A percentile compares a stretch with the other conserved stretches of the same genome.
Evolutionary conservation across 2,329 filamentous ascomycete species (phyloP).

Genomic region (Xylaria sp.): DNA sequence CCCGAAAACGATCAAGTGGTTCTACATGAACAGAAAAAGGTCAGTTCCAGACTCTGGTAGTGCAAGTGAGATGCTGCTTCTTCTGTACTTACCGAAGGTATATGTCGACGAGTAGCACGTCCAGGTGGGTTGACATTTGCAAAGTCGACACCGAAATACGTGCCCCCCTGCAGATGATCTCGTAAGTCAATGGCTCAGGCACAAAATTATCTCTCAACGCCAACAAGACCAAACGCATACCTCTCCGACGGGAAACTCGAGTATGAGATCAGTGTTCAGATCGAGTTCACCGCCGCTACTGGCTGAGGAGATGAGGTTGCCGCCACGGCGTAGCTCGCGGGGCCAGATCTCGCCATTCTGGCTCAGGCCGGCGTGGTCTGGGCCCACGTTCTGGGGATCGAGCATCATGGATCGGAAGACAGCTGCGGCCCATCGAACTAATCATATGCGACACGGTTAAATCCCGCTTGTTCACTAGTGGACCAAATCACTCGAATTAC

Average conservation of each 20-base stretch:
- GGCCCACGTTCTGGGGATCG: neutral
- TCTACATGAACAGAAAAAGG: neutral
- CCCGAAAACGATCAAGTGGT: constrained; percentile 12
- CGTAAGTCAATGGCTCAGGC: neutral
- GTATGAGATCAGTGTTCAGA: constrained; percentile 1
- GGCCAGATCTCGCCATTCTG: constrained; percentile 23
- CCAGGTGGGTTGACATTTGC: neutral
- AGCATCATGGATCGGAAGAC: constrained; percentile 5
- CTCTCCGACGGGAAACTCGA: constrained; percentile 25
- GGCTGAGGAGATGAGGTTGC: neutral
- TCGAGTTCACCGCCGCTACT: constrained; percentile 15
- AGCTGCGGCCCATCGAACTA: neutral
- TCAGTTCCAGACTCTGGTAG: neutral
- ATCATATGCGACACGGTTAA: neutral
- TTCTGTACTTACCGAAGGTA: constrained; percentile 8
- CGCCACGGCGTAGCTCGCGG: neutral
- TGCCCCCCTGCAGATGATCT: neutral
- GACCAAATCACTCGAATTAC: too few species aligned
- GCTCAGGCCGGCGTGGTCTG: constrained; percentile 5
- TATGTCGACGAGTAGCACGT: neutral
- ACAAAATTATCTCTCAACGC: neutral
- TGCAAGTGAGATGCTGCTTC: neutral
- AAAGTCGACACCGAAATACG: constrained; percentile 17
- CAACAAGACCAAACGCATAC: neutral
- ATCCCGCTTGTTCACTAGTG: neutral